These are phyloP conservation scores for Pelargonium cotyledonis DNA, from an alignment of 441 rosid genomes.

Conservation along the genomic window DNA sequence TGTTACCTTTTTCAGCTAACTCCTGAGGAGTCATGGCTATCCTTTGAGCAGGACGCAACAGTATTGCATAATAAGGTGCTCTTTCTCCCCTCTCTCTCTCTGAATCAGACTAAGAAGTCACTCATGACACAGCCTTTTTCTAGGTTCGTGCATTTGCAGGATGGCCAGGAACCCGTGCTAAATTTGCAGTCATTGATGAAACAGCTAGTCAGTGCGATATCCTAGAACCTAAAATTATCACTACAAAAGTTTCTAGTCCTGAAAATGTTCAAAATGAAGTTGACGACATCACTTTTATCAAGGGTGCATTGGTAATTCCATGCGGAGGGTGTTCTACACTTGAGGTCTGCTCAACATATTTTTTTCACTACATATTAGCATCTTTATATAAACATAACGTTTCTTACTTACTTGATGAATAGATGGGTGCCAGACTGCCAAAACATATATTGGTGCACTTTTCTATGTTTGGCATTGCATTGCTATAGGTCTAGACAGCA, in stretches of 20 bases:
- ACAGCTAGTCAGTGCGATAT: constrained; percentile 29
- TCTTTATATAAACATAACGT: background rate
- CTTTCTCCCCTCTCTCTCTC: constrained; percentile 13
- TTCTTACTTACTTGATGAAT: background rate
- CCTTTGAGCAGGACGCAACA: constrained; percentile 62
- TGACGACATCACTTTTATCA: constrained; percentile 36
- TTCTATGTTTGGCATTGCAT: too few relatives aligned
- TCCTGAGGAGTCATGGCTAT: constrained; percentile 83
- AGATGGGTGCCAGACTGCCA: too few relatives aligned
- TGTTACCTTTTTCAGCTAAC: constrained; percentile 45
- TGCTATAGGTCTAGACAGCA: background rate
- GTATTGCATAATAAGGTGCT: constrained; percentile 77
- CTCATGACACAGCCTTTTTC: constrained; percentile 25
- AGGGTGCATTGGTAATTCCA: constrained; percentile 58
- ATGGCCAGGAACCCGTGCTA: constrained; percentile 95
- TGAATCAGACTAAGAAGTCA: constrained; percentile 16
- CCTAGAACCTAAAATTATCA: constrained; percentile 65
- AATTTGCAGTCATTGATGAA: constrained; percentile 39
- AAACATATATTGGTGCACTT: too few relatives aligned
- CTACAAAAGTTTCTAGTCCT: constrained; percentile 44
- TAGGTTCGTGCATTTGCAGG: constrained; percentile 98
- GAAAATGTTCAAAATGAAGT: constrained; percentile 25
- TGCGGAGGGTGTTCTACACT: constrained; percentile 61
- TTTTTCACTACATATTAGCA: background rate
- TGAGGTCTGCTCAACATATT: constrained; percentile 44